These are phyloP conservation scores for Ceratocystis eucalypticola DNA, from an alignment of 2,329 filamentous ascomycete genomes.

Conservation along the genomic window DNA sequence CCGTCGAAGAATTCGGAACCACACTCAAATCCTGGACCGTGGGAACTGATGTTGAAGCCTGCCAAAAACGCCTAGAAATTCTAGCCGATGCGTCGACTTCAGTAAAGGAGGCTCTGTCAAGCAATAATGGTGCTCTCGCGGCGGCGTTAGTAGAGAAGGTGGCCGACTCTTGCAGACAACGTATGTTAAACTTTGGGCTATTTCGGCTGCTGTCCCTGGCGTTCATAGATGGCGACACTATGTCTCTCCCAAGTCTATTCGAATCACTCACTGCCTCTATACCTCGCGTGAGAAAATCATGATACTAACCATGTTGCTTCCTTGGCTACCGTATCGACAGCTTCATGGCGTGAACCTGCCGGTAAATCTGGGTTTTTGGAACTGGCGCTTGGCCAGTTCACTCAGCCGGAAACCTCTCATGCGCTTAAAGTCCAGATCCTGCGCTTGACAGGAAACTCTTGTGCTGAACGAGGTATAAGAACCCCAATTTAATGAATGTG, in stretches of 20 bases:
- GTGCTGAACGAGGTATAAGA: slow-evolving; percentile 15
- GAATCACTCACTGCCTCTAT: neutral
- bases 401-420: neutral
- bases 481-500: neutral
- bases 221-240: neutral
- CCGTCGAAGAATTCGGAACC: slow-evolving; percentile 3
- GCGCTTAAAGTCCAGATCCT: slow-evolving; percentile 13
- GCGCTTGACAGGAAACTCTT: slow-evolving; percentile 18
- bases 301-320: neutral
- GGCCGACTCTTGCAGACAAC: slow-evolving; percentile 17
- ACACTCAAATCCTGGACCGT: slow-evolving; percentile 13
- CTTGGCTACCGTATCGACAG: neutral
- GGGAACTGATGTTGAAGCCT: slow-evolving; percentile 7
- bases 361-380: slow-evolving; percentile 11
- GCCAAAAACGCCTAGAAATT: slow-evolving; percentile 13
- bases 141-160: slow-evolving; percentile 11
- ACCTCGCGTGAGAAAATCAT: neutral
- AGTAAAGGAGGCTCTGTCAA: slow-evolving; percentile 5
- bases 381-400: slow-evolving; percentile 6
- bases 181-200: slow-evolving; percentile 6
- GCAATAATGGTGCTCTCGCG: neutral
- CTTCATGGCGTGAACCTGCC: slow-evolving; percentile 16
- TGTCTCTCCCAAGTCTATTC: neutral
- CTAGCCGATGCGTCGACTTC: neutral
- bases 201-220: neutral